phyloP scores from a whole-genome alignment of 495 filamentous ascomycete species.

The Tuber calosporum region DNA sequence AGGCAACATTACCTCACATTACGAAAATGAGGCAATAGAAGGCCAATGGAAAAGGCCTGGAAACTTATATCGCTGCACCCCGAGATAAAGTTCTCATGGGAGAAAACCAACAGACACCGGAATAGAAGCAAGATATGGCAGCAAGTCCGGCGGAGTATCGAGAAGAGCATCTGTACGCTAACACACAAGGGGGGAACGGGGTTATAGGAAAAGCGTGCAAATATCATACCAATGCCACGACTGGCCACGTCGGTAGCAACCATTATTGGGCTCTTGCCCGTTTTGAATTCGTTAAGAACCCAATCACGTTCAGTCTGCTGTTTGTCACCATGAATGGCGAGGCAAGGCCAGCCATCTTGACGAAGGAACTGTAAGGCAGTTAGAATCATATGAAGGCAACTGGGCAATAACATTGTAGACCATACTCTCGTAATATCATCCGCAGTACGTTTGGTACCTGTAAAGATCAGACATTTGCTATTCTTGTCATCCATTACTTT shows the following conservation, averaged over 20 bases:
- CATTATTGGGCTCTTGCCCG: constrained; percentile 88
- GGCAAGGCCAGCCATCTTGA: constrained; percentile 96
- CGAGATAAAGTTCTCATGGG: constrained; percentile 43
- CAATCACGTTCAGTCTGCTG: constrained; percentile 99
- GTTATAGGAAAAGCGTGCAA: constrained; percentile 49
- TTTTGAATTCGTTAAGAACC: constrained; percentile 99
- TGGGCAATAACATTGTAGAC: not conserved
- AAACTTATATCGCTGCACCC: constrained; percentile 41
- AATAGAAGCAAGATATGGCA: constrained; percentile 42
- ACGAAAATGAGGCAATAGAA: constrained; percentile 36
- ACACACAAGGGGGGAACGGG: constrained; percentile 45
- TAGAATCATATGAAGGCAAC: constrained; percentile 10
- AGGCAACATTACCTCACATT: constrained; percentile 35
- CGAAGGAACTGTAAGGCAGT: constrained; percentile 61
- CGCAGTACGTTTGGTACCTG: constrained; percentile 95
- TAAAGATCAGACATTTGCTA: constrained; percentile 93
- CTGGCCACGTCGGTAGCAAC: constrained; percentile 98
- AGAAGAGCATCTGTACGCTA: constrained; percentile 67
- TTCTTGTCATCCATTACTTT: constrained; percentile 93
- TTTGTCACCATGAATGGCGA: constrained; percentile 98
- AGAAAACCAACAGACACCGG: constrained; percentile 43
- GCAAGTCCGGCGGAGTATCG: constrained; percentile 46
- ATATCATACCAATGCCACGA: constrained; percentile 99
- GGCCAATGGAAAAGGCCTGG: constrained; percentile 37
- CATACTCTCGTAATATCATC: constrained; percentile 82